Evolutionary conservation across 2,329 filamentous ascomycete species (phyloP).

Genomic region (Aspergillus awamori): DNA sequence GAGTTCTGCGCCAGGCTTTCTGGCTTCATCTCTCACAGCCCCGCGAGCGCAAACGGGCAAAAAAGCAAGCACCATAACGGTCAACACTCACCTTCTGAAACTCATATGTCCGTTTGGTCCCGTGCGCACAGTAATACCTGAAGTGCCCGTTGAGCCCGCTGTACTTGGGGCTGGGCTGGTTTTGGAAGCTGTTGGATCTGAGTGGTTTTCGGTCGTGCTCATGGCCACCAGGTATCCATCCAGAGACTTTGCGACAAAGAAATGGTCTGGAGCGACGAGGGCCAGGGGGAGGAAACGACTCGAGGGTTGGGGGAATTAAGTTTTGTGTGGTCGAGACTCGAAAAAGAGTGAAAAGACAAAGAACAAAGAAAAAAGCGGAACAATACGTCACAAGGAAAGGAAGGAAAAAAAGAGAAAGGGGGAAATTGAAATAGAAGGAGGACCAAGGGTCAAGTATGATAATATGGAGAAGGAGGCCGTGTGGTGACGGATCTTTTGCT

Average conservation of each 20-base stretch:
- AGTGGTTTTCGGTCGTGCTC: slow-evolving; percentile 36
- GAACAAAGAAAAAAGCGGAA: slow-evolving; percentile 6
- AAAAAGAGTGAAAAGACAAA: neutral
- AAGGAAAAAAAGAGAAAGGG: slow-evolving; percentile 5
- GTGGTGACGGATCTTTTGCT: neutral
- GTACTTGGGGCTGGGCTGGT: slow-evolving; percentile 38
- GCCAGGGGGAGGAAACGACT: neutral
- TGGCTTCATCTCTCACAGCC: slow-evolving; percentile 14
- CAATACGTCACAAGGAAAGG: slow-evolving; percentile 9
- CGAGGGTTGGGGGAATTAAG: neutral
- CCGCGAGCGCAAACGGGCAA: slow-evolving; percentile 19
- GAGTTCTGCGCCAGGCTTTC: slow-evolving; percentile 13
- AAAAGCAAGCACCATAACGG: slow-evolving; percentile 6
- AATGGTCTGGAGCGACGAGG: slow-evolving; percentile 7
- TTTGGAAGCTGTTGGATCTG: slow-evolving; percentile 28
- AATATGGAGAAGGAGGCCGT: neutral
- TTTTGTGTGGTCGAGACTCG: too few species aligned
- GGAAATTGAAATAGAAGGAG: slow-evolving; percentile 15
- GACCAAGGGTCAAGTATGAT: slow-evolving; percentile 6
- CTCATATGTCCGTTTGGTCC: slow-evolving; percentile 53
- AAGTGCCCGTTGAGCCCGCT: slow-evolving; percentile 39
- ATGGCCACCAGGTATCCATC: slow-evolving; percentile 38
- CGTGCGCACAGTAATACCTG: slow-evolving; percentile 38
- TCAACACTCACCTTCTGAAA: slow-evolving; percentile 59
- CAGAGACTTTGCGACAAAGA: slow-evolving; percentile 21